Percentiles rank a stretch among this genome's conserved stretches.
phyloP scores from a whole-genome alignment of 2,329 filamentous ascomycete genomes.

The Colletotrichum sp. region DNA sequence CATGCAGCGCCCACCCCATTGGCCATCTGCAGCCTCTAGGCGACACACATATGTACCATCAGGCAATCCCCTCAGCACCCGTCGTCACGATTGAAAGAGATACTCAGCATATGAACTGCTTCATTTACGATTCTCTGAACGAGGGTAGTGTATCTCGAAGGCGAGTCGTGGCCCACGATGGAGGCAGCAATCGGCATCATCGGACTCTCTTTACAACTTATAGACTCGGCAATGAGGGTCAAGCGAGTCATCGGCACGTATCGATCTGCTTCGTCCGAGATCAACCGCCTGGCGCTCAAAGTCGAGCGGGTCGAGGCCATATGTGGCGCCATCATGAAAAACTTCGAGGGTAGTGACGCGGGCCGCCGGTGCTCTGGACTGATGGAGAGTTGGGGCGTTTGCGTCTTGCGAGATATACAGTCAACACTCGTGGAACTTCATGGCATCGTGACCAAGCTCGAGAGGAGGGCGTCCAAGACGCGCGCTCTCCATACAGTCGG shows the following conservation, averaged over 20 bases:
- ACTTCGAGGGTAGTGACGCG: neutral
- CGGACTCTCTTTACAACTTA: neutral
- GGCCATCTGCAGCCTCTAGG: neutral
- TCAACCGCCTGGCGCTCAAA: neutral
- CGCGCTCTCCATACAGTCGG: neutral
- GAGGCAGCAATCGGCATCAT: slow-evolving; percentile 10
- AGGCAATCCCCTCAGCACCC: neutral
- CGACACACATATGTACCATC: neutral
- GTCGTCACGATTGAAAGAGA: neutral
- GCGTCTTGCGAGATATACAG: neutral
- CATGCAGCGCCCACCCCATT: neutral
- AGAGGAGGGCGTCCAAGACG: neutral
- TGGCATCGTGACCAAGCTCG: neutral
- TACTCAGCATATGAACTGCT: neutral
- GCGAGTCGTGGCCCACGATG: neutral
- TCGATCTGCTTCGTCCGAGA: neutral
- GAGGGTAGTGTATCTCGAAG: fast-evolving
- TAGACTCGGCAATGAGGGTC: slow-evolving; percentile 34
- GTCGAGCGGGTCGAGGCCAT: neutral
- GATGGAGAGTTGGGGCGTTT: neutral
- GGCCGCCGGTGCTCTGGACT: neutral
- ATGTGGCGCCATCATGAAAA: neutral
- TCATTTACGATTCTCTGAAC: neutral
- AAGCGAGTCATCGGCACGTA: slow-evolving; percentile 59
- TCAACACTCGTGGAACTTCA: neutral